These are phyloP conservation scores for Bonia amplexicaulis DNA, from an alignment of 176 grass and related monocot genomes.

Conservation along the genomic window DNA sequence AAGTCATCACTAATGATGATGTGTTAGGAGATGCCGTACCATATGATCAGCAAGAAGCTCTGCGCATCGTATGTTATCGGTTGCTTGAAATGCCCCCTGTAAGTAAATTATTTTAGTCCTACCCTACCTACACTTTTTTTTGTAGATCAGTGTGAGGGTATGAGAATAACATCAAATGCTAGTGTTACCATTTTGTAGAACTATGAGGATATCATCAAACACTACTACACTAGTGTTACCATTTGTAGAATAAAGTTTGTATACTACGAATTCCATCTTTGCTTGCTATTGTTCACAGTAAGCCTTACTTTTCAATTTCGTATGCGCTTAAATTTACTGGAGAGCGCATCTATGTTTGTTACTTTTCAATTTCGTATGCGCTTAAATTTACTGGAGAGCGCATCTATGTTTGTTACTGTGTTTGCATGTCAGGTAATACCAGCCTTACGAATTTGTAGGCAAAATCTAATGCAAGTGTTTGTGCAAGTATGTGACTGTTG, in stretches of 20 bases:
- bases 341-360: neutral
- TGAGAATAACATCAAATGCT: constrained; percentile 12
- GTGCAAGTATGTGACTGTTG: neutral
- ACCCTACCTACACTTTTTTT: neutral
- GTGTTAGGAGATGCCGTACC: constrained; percentile 78
- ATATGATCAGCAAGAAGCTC: constrained; percentile 70
- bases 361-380: neutral
- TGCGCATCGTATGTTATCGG: constrained; percentile 69
- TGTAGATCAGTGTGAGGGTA: neutral
- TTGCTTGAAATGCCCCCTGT: constrained; percentile 75
- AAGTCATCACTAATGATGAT: constrained; percentile 90
- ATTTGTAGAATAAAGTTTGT: neutral
- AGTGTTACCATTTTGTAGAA: neutral
- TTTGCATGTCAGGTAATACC: constrained; percentile 9
- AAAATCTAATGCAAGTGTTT: neutral
- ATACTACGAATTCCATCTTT: neutral
- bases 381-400: neutral
- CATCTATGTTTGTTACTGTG: constrained; percentile 1
- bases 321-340: neutral
- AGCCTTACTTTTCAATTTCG: neutral
- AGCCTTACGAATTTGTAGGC: neutral
- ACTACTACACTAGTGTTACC: neutral
- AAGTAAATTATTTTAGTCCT: constrained; percentile 28
- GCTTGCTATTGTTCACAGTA: neutral
- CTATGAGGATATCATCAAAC: neutral